Evolutionary conservation across 2,329 filamentous ascomycete species (phyloP).

Genomic region (Zymoseptoria crescenta): DNA sequence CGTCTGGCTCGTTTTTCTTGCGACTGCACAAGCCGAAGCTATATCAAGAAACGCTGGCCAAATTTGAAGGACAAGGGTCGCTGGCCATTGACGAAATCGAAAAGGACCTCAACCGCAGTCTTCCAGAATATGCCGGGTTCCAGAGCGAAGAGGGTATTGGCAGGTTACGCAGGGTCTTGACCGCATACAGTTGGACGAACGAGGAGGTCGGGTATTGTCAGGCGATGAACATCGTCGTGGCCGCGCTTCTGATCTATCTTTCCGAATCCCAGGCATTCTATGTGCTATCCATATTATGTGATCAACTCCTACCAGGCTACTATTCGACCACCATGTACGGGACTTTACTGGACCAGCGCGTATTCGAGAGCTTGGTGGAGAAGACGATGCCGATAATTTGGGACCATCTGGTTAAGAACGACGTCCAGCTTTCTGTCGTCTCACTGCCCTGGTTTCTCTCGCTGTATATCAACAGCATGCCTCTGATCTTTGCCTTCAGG

Average conservation of each 20-base stretch:
- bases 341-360: constrained; percentile 89
- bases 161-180: constrained; percentile 79
- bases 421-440: constrained; percentile 94
- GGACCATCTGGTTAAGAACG: constrained; percentile 94
- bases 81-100: constrained; percentile 98
- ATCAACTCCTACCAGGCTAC: constrained; percentile 87
- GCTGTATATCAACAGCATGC: constrained; percentile 99
- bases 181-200: constrained; percentile 96
- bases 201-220: constrained; percentile 96
- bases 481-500: constrained; percentile 90
- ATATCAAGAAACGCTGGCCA: constrained; percentile 75
- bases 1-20: constrained; percentile 82
- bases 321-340: constrained; percentile 99
- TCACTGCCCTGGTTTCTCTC: constrained; percentile 97
- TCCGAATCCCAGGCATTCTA: constrained; percentile 95
- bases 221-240: constrained; percentile 99
- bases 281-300: constrained; percentile 81
- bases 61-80: constrained; percentile 78
- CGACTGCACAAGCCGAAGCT: constrained; percentile 77
- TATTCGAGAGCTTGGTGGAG: constrained; percentile 96
- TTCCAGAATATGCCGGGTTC: constrained; percentile 95
- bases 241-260: constrained; percentile 96
- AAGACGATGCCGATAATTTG: constrained; percentile 97
- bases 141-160: constrained; percentile 94
- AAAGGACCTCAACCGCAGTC: constrained; percentile 91